Conservation (phyloP, 805 yeast species). For the Metschnikowia arizonensis region DNA sequence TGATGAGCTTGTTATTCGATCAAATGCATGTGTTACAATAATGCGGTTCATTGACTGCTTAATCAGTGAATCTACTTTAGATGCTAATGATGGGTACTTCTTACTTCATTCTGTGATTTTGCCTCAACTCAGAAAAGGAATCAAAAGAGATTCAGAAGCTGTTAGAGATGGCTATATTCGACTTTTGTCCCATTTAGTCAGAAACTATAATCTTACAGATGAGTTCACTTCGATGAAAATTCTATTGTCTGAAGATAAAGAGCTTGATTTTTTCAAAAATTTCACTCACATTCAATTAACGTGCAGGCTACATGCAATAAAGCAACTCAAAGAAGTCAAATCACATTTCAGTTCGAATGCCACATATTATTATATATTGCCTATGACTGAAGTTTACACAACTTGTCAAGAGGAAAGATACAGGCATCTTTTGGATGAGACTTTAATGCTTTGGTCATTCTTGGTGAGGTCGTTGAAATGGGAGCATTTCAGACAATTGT, state of each 20-base stretch:
- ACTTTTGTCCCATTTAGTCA: conserved; percentile 61
- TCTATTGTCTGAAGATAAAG: conserved; percentile 65
- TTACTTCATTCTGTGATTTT: conserved; percentile 52
- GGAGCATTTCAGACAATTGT: conserved; percentile 75
- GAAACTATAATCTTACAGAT: conserved; percentile 37
- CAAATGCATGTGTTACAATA: conserved; percentile 65
- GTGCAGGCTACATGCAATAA: conserved; percentile 80
- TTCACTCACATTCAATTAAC: conserved; percentile 79
- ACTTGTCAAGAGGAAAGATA: conserved; percentile 52
- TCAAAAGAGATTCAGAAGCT: conserved; percentile 54
- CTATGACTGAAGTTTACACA: conserved; percentile 80
- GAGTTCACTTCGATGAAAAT: conserved; percentile 65
- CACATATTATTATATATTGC: conserved; percentile 76
- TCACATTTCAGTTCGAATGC: conserved; percentile 47
- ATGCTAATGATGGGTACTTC: conserved; percentile 27
- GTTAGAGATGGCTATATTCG: conserved; percentile 69
- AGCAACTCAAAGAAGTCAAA: conserved; percentile 45
- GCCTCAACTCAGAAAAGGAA: conserved; percentile 63
- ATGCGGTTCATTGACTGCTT: conserved; percentile 61
- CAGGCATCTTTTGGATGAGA: conserved; percentile 60
- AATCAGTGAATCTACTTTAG: conserved; percentile 25
- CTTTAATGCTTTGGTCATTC: conserved; percentile 57
- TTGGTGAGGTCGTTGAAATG: conserved; percentile 60
- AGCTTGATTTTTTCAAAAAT: conserved; percentile 74
- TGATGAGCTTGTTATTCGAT: conserved; percentile 74